Conservation (phyloP, 176 grass and related monocot species). For the Aegilops sharonensis region DNA sequence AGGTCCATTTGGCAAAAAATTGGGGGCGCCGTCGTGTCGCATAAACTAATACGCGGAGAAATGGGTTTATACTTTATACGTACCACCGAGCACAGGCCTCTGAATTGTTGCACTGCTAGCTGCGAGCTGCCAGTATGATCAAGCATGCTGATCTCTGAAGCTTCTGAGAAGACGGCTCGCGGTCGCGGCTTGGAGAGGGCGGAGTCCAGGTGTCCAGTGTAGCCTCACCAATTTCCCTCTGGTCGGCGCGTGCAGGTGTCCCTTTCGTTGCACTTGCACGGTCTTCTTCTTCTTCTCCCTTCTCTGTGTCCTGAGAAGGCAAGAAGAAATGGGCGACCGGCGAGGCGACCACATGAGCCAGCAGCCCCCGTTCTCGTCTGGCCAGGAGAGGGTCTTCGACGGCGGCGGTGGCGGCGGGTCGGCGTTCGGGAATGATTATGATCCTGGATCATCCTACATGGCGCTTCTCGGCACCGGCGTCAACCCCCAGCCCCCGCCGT, state of each 20-base stretch:
- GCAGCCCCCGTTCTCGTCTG: slow-evolving; percentile 26
- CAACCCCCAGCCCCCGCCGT: neutral
- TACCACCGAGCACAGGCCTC: too few species aligned
- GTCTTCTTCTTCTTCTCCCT: neutral
- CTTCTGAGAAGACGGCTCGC: too few species aligned
- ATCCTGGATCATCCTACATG: slow-evolving; percentile 43
- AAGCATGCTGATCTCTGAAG: too few species aligned
- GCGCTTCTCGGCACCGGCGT: slow-evolving; percentile 25
- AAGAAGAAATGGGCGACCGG: slow-evolving; percentile 32
- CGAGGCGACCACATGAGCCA: slow-evolving; percentile 25
- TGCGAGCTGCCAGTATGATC: too few species aligned
- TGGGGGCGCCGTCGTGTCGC: too few species aligned
- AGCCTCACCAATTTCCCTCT: too few species aligned
- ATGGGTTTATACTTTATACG: too few species aligned
- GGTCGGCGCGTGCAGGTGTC: slow-evolving; percentile 9
- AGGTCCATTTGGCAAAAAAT: too few species aligned
- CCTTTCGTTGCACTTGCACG: neutral
- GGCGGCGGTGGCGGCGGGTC: slow-evolving; percentile 26
- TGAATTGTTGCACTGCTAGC: too few species aligned
- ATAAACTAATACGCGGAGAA: too few species aligned
- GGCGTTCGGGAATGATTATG: slow-evolving; percentile 27
- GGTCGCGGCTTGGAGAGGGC: too few species aligned
- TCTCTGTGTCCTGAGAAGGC: slow-evolving; percentile 8
- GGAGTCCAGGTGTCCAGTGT: too few species aligned
- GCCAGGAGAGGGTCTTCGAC: slow-evolving; percentile 42